Base-by-base conservation (phyloP, 2,329 filamentous ascomycete genomes). In the Chrysosporium queenslandicum region DNA sequence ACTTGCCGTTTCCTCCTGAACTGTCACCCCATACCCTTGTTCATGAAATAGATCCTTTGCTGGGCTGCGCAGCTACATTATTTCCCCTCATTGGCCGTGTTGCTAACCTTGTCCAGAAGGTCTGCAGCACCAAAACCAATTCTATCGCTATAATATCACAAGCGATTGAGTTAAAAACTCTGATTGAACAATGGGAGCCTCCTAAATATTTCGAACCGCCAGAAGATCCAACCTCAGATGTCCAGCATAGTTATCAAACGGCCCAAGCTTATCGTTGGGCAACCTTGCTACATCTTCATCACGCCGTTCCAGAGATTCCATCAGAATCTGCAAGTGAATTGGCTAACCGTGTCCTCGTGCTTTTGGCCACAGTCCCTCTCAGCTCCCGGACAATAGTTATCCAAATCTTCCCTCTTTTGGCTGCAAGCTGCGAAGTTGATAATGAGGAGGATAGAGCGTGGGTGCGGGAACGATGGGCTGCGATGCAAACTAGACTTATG, bases 71-170 rank as follows among this genome's bases (percentile, higher is more conserved):
- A 5, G 72, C 74, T 29, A 82, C 80, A 0, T 71, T 87, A 0
- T 87, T 86, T 59, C 83, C 83, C 0, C 68, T 85, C 0, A 83
- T 87, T 55, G 80, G 82, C 9, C 75, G 77, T 18, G 81, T 82
- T 20, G 83, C 82, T 2, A 79, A 78, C 55, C 71, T 87, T 2
- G 79, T 85, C n/a, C 77, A 81, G 50, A 78, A 74, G 50, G 79
- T 85, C 7, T 73, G 79, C 29, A 77, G 74, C 37, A 69, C 68
- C 1, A 64, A 71, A 40, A 72, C 69, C n/a, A 84, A 82, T 53
- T 77, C 77, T 0, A 74, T 81, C 8, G 73, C 73, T n/a, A 74
- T 83, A 36, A 78, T 85, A 48, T 78, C 76, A 11, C 75, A 80
- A 57, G 82, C 80, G 0, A 77, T 80, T 59, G 76, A 82, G 50